Conservation (phyloP, 2,329 filamentous ascomycete species). For the Didymella keratinophila region DNA sequence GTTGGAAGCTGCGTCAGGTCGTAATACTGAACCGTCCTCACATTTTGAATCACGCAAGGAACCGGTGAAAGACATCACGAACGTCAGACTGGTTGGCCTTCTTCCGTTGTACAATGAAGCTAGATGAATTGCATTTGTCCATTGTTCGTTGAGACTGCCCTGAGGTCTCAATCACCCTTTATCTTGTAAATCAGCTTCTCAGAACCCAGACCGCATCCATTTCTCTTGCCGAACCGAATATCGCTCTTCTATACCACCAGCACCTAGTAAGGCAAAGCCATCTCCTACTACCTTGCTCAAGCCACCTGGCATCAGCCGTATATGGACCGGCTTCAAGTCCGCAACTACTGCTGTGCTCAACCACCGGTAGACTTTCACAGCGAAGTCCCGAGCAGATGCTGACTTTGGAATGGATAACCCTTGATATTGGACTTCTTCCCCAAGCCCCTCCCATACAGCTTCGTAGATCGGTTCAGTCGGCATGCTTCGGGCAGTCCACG, state of each 20-base stretch:
- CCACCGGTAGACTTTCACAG: neutral
- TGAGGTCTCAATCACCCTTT: neutral
- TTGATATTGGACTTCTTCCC: conserved; percentile 53
- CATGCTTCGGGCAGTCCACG: conserved; percentile 39
- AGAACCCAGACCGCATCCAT: neutral
- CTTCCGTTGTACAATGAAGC: neutral
- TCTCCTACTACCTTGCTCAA: neutral
- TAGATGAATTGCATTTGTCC: neutral
- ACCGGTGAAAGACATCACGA: neutral
- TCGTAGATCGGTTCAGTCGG: conserved; percentile 50
- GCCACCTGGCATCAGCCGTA: neutral
- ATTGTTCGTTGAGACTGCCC: neutral
- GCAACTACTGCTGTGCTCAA: neutral
- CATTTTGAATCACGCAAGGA: neutral
- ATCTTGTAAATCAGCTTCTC: neutral
- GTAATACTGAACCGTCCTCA: neutral
- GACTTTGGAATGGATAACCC: conserved; percentile 35
- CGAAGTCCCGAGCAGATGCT: neutral
- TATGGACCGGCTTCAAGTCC: neutral
- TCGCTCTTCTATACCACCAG: neutral
- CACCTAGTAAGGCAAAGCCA: neutral
- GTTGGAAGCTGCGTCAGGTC: neutral
- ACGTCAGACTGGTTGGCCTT: too few species aligned
- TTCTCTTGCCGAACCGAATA: neutral
- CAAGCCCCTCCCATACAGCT: conserved; percentile 49